Evolutionary conservation across 176 grass and related monocot species (phyloP), one percentile per base, ranked within the genome.

Genomic region (Aechmea fasciata): DNA sequence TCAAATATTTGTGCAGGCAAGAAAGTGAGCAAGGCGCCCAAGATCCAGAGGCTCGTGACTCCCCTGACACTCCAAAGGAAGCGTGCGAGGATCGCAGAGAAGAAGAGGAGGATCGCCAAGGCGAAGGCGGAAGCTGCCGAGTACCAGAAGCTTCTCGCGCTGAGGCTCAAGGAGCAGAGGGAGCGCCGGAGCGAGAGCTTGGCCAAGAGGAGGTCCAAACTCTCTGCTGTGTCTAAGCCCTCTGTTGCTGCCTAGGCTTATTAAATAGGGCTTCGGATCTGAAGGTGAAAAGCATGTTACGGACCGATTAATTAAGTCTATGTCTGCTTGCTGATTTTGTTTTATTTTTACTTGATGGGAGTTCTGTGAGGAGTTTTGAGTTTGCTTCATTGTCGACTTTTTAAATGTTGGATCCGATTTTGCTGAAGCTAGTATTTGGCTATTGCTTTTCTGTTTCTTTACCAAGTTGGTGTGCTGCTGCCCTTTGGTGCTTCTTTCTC

Each of bases 1-100:
- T 57, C 33, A 13, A 3, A 53, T 54, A 57, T 57, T 26, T 8
- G 48, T 79, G 65, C 87, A 96, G 92, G 92, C 29, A 96, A 96
- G 86, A 96, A 86, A 51, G 80, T 78, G 18, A 96, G 93, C 85
- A 96, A 96, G 93, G 93, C 93, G 13, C 93, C 93, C 5, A 96
- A 96, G 84, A 96, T 96, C 67, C 93, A 96, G 76, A 80, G 93
- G 57, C 83, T 96, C 10, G 93, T 96, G 57, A 96, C 93, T 3
- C 93, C 93, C 2, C 25, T 92, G 73, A 92, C 89, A 1, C 54
- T 96, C n/a, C 93, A 96, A 66, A 88, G 93, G 73, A 96, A 96
- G 88, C 85, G 93, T 0, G 57, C 81, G 0, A 96, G 89, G 86
- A 87, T 92, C 1, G 73, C 93, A 1, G 93, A 87, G 47, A 96